Evolutionary conservation across 2,329 filamentous ascomycete species (phyloP).

Genomic region (Lasiodiplodia sp.): DNA sequence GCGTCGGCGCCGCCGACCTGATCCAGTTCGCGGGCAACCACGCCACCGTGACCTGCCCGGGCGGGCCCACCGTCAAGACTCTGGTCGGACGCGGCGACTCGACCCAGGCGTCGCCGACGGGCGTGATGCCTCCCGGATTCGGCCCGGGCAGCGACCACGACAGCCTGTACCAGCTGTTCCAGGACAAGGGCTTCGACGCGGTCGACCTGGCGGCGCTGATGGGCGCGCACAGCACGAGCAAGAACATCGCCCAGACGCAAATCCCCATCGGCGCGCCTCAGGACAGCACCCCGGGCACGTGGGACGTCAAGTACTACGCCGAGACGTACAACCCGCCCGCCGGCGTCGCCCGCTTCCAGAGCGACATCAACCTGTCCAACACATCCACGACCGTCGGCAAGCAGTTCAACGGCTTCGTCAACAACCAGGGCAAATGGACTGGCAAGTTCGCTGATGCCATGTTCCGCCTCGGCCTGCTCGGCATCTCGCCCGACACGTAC

Average conservation of each 20-base stretch:
- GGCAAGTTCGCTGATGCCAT: constrained; percentile 41
- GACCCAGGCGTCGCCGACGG: constrained; percentile 48
- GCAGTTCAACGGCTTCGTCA: constrained; percentile 33
- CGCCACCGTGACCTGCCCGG: constrained; percentile 59
- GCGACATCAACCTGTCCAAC: constrained; percentile 33
- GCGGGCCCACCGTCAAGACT: constrained; percentile 59
- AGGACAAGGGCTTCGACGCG: constrained; percentile 59
- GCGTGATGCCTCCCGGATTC: constrained; percentile 51
- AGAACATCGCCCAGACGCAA: constrained; percentile 50
- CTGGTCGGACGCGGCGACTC: constrained; percentile 60
- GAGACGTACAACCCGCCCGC: constrained; percentile 33
- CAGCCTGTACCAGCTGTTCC: constrained; percentile 56
- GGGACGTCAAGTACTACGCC: constrained; percentile 60
- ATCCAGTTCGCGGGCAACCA: constrained; percentile 59
- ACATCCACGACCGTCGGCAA: constrained; percentile 40
- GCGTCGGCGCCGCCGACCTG: constrained; percentile 62
- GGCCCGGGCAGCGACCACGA: constrained; percentile 50
- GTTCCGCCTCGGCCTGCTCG: constrained; percentile 9
- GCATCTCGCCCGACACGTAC: constrained; percentile 3
- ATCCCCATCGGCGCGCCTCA: constrained; percentile 54
- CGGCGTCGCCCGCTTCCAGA: constrained; percentile 36
- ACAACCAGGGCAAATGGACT: constrained; percentile 40
- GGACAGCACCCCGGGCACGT: constrained; percentile 58
- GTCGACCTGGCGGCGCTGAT: constrained; percentile 62
- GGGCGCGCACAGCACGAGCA: constrained; percentile 61